These are phyloP conservation scores for Cucumis sativus DNA, from an alignment of 306 rosid species.

Conservation along the genomic window Cucumber_9930_V3 NC_026656.2:1794501-1795000, in stretches of 20 bases:
- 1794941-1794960: background rate
- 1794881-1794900: constrained; percentile 93
- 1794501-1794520: constrained; percentile 84
- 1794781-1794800: constrained; percentile 52
- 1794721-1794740: background rate
- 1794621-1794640: constrained; percentile 88
- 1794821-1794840: constrained; percentile 94
- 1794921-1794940: constrained; percentile 76
- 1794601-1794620: constrained; percentile 92
- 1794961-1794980: too few relatives aligned
- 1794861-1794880: constrained; percentile 92
- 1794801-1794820: constrained; percentile 95
- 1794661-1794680: constrained; percentile 94
- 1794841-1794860: constrained; percentile 93
- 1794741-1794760: background rate
- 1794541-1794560: constrained; percentile 87
- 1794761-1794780: background rate
- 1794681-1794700: background rate
- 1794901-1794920: constrained; percentile 88
- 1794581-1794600: constrained; percentile 86
- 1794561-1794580: constrained; percentile 89
- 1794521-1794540: constrained; percentile 86
- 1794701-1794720: background rate
- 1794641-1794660: constrained; percentile 90
- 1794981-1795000: too few relatives aligned